Base-by-base conservation (phyloP, 768 basidiomycete species). In the Leccinum disarticulatum region DNA sequence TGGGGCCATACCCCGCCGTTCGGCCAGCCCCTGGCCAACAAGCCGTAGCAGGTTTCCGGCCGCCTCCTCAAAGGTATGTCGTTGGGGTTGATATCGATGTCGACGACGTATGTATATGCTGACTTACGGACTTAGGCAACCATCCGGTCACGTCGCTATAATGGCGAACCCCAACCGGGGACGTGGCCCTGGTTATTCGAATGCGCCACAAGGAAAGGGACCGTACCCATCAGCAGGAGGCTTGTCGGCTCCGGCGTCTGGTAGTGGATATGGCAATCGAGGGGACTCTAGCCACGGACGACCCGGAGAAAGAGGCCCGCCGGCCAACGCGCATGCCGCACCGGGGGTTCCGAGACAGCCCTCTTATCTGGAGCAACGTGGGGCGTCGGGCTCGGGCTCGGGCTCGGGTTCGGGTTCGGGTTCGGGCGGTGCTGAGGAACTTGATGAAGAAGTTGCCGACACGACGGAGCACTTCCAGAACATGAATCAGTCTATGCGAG, bases 101-200 rank as follows among this genome's bases (percentile, higher is more conserved):
- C n/a, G 41, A 15, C n/a, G 13, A 36, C 50, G 7, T 2, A 30
- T 22, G 33, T 14, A 35, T 43, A 38, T 38, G 13, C 46, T 60
- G 22, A 60, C 50, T 61, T 46, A 22, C 15, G 17, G 19, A 57
- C 19, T 15, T 38, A 71, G 70, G 56, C 68, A 69, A 62, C 54
- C 73, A 2, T 79, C 82, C 6, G 79, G 72, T 1, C 81, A 82
- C 4, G 79, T 91, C 15, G 81, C 84, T 35, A 92, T 93, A 57
- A 89, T 92, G 87, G 72, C 82, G 14, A 93, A 93, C 66, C 91
- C 91, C 0, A 87, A 88, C 61, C 73, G 77, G 41, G 77, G 74
- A 10, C 78, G 77, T 33, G 70, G 71, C 6, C 1, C 36, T 51
- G 67, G 71, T 28, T 61, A 56, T 31, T 46, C 60, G 4, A 64